Conservation (phyloP, 306 rosid species). For the Prunus mongolica region DNA sequence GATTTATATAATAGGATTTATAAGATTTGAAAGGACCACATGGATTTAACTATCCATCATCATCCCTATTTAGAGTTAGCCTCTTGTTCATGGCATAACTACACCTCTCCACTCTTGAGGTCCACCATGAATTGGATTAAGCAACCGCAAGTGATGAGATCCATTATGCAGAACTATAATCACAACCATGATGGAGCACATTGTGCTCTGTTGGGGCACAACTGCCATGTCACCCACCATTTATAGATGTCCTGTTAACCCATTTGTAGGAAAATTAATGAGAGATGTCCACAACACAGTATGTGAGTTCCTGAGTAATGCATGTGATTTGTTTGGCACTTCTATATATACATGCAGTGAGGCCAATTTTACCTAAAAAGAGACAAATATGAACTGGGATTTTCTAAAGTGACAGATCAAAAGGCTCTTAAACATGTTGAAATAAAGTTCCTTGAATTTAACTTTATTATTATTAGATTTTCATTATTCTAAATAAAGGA, state of each 20-base stretch:
- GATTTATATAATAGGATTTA: no score
- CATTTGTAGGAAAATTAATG: constrained; percentile 7
- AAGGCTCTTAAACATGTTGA: background rate
- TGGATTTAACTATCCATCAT: no score
- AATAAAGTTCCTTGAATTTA: background rate
- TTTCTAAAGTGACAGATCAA: constrained; percentile 20
- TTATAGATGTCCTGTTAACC: background rate
- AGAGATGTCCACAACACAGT: background rate
- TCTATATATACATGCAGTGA: constrained; percentile 11
- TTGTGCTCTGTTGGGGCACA: background rate
- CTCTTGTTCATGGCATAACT: no score
- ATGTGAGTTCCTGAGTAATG: constrained; percentile 13
- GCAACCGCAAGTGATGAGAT: no score
- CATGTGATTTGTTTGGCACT: constrained; percentile 31
- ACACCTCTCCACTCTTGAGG: no score
- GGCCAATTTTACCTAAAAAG: background rate
- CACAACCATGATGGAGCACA: background rate
- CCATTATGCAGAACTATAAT: no score
- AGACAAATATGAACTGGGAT: constrained; percentile 17
- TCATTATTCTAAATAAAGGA: no score
- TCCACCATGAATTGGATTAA: no score
- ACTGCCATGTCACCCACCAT: background rate
- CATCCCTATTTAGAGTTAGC: no score
- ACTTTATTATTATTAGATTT: background rate
- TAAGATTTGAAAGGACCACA: no score